These are phyloP conservation scores for Penicillium salamii DNA, from an alignment of 495 filamentous ascomycete genomes.

Conservation along the genomic window DNA sequence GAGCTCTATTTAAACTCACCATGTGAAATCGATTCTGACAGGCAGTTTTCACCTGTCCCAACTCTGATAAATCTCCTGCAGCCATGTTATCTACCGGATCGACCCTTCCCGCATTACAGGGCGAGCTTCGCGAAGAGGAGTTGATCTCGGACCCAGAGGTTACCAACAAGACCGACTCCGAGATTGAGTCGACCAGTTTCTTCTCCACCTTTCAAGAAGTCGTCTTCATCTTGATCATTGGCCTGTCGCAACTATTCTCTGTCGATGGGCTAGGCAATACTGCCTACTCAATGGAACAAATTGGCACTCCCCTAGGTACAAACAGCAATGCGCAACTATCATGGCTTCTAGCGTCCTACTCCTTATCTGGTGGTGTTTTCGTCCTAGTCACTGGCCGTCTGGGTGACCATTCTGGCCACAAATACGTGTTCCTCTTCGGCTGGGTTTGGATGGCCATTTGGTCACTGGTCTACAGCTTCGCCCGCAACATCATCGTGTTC, in stretches of 20 bases:
- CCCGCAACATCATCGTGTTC: conserved; percentile 45
- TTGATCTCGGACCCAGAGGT: not conserved
- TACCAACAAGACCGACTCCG: not conserved
- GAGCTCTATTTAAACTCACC: no score
- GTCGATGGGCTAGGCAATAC: conserved; percentile 21
- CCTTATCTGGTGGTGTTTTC: conserved; percentile 56
- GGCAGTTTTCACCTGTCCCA: not conserved
- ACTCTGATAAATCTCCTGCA: not conserved
- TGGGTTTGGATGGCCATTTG: conserved; percentile 54
- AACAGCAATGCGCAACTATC: conserved; percentile 26
- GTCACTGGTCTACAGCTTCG: conserved; percentile 42
- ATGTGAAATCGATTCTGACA: no score
- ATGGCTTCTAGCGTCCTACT: conserved; percentile 55
- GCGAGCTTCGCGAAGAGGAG: not conserved
- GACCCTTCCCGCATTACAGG: not conserved
- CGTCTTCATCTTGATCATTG: conserved; percentile 23
- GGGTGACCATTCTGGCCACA: conserved; percentile 55
- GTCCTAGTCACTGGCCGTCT: conserved; percentile 55
- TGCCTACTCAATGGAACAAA: conserved; percentile 22
- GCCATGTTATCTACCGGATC: not conserved
- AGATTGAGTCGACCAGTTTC: not conserved
- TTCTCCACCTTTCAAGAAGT: conserved; percentile 16
- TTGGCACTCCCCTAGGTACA: conserved; percentile 15
- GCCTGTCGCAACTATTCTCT: conserved; percentile 27
- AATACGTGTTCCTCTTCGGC: conserved; percentile 50